A percentile compares a stretch with the other conserved stretches of the same genome.
Conservation (phyloP, 257 asterid genomes). For the Primulina huaijiensis region DNA sequence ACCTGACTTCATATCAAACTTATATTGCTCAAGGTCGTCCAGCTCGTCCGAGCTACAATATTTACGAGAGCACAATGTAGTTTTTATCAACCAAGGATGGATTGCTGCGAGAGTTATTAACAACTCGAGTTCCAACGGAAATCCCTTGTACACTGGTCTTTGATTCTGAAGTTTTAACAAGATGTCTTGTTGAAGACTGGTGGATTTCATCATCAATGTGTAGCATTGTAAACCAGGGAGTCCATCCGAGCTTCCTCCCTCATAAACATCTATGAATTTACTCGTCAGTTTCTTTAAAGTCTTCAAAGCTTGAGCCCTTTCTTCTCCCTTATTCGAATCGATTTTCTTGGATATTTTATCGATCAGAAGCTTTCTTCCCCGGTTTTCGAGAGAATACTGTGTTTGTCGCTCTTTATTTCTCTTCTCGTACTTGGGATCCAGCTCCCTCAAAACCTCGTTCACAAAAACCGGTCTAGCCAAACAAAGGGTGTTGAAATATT, state of each 20-base stretch:
- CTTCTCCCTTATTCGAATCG: slow-evolving; percentile 63
- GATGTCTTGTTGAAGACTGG: slow-evolving; percentile 69
- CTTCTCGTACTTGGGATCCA: slow-evolving; percentile 82
- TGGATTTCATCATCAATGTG: slow-evolving; percentile 91
- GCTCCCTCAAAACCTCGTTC: slow-evolving; percentile 72
- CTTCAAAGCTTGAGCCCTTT: slow-evolving; percentile 69
- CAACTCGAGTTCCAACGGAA: slow-evolving; percentile 83
- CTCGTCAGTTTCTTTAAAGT: slow-evolving; percentile 65
- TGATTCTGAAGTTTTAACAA: slow-evolving; percentile 70
- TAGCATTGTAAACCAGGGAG: slow-evolving; percentile 95
- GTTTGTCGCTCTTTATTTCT: slow-evolving; percentile 52
- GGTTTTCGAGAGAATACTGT: slow-evolving; percentile 67
- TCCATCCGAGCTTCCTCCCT: slow-evolving; percentile 68
- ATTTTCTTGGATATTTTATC: slow-evolving; percentile 77
- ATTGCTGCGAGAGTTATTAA: slow-evolving; percentile 90
- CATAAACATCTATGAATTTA: slow-evolving; percentile 84
- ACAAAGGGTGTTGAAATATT: slow-evolving; percentile 89
- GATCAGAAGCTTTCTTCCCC: slow-evolving; percentile 76
- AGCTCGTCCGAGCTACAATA: slow-evolving; percentile 63
- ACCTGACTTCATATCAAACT: slow-evolving; percentile 73
- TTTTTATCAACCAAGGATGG: slow-evolving; percentile 93
- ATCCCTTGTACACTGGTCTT: slow-evolving; percentile 77
- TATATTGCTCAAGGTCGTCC: slow-evolving; percentile 63
- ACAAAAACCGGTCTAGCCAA: slow-evolving; percentile 83
- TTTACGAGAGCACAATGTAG: slow-evolving; percentile 65